These are phyloP conservation scores for Apiotrichum domesticum DNA, from an alignment of 1,284 basidiomycete genomes.

Conservation along the genomic window DNA sequence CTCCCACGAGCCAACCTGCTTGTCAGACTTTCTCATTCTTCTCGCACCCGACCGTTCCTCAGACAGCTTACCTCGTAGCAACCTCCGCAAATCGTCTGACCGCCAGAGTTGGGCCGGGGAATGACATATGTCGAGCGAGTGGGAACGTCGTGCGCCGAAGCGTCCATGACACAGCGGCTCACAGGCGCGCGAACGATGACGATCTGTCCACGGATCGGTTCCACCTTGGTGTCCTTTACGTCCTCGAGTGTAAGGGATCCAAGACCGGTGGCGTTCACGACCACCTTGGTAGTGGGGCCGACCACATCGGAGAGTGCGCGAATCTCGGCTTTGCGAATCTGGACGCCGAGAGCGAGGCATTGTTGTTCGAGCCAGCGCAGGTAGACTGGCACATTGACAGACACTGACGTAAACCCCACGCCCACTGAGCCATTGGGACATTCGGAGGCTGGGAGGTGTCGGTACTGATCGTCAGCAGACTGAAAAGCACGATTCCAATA, in stretches of 20 bases:
- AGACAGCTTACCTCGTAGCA: slow-evolving; percentile 16
- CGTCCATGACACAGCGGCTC: slow-evolving; percentile 19
- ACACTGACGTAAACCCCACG: slow-evolving; percentile 17
- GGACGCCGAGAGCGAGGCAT: slow-evolving; percentile 13
- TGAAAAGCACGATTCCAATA: no score
- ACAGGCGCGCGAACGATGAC: slow-evolving; percentile 16
- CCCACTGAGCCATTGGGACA: slow-evolving; percentile 16
- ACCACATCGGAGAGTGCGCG: slow-evolving; percentile 7
- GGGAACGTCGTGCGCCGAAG: slow-evolving; percentile 8
- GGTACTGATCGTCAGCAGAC: slow-evolving; percentile 7
- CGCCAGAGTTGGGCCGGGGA: slow-evolving; percentile 18
- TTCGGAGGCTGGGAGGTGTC: slow-evolving; percentile 5
- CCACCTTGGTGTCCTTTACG: slow-evolving; percentile 13
- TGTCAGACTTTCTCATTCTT: background rate
- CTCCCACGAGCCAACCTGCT: slow-evolving; percentile 12
- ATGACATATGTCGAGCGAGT: slow-evolving; percentile 22
- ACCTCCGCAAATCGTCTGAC: slow-evolving; percentile 19
- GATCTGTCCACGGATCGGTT: slow-evolving; percentile 20
- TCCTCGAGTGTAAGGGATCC: slow-evolving; percentile 12
- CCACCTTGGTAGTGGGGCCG: slow-evolving; percentile 1
- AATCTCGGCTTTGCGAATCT: slow-evolving; percentile 5
- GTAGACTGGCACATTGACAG: slow-evolving; percentile 20
- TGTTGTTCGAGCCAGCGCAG: slow-evolving; percentile 18
- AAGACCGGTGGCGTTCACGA: slow-evolving; percentile 15
- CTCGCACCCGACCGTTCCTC: no score